Evolutionary conservation across 495 filamentous ascomycete species (phyloP), one percentile per base, ranked within the genome.

Genomic region (Evansstolkia leycettana): DNA sequence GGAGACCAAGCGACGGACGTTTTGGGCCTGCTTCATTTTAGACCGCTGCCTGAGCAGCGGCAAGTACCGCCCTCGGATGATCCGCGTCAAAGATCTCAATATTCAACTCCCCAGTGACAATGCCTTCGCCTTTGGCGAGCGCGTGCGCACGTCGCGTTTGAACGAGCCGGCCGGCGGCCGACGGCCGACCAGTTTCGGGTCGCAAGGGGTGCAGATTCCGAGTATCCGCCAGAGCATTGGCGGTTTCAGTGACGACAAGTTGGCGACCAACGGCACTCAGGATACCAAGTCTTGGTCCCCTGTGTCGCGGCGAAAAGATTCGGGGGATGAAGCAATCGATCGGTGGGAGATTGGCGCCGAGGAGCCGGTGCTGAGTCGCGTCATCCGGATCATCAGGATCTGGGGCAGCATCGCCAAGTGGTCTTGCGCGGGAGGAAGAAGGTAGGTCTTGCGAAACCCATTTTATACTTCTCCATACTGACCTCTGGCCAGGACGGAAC

Each of bases 1-100:
- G 45, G 85, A 93, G 55, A 74, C 85, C 11, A 70, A 75, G 46
- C 73, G 85, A 23, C 76, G 85, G 17, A 89, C 84, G 3, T 85
- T 89, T 52, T 94, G 83, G 70, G 83, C 83, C 37, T 84, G 82
- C 41, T 82, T 88, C 44, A 76, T 89, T 34, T 69, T 92, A 40
- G 85, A 94, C 50, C 72, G 84, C 10, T 80, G 82, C 48, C 57
- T 90, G 20, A 76, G 78, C 34, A 83, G 78, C 46, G 84, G 84
- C 16, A 80, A 82, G 45, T 76, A 78, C 40, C 70, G 83, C 6
- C 75, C 78, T 1, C 72, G 75, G 11, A 82, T 82, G 60, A 72
- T 86, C 37, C 65, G 67, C 13, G 65, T 74, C 12, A 71, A 77
- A 31, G 79, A 85, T 33, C 60, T 87, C 18, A 70, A 43, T 20